These are phyloP conservation scores for Davidsoniella australis DNA, from an alignment of 2,329 filamentous ascomycete genomes.

Conservation along the genomic window DNA sequence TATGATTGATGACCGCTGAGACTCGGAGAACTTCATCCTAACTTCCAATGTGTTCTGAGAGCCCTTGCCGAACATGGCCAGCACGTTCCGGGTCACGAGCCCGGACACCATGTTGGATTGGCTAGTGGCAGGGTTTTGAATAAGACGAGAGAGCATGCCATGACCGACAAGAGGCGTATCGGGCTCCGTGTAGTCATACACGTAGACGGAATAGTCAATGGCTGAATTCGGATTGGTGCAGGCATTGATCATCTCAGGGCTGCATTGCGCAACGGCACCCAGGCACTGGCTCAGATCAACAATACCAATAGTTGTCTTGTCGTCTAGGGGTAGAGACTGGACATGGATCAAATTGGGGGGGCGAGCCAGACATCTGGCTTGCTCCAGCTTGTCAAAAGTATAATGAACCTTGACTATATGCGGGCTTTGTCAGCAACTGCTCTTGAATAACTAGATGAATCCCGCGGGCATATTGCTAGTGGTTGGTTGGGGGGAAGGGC, in stretches of 20 bases:
- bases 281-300: constrained; percentile 78
- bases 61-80: constrained; percentile 70
- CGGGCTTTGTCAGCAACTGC: constrained; percentile 14
- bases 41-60: constrained; percentile 83
- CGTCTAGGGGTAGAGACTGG: constrained; percentile 66
- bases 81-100: constrained; percentile 69
- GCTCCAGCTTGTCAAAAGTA: constrained; percentile 79
- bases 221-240: constrained; percentile 35
- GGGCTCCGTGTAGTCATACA: constrained; percentile 89
- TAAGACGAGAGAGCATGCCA: constrained; percentile 77
- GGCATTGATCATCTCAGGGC: constrained; percentile 52
- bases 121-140: constrained; percentile 30
- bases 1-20: constrained; percentile 8
- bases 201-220: constrained; percentile 89
- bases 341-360: constrained; percentile 65
- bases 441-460: background rate
- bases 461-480: constrained; percentile 13
- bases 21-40: constrained; percentile 67
- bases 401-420: constrained; percentile 81
- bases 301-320: constrained; percentile 65
- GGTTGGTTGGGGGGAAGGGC: background rate
- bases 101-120: constrained; percentile 61
- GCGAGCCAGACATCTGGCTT: constrained; percentile 76
- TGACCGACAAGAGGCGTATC: constrained; percentile 88
- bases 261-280: constrained; percentile 58